Conservation (phyloP, 176 grass and related monocot species). For the Eremochloa ophiuroides region DNA sequence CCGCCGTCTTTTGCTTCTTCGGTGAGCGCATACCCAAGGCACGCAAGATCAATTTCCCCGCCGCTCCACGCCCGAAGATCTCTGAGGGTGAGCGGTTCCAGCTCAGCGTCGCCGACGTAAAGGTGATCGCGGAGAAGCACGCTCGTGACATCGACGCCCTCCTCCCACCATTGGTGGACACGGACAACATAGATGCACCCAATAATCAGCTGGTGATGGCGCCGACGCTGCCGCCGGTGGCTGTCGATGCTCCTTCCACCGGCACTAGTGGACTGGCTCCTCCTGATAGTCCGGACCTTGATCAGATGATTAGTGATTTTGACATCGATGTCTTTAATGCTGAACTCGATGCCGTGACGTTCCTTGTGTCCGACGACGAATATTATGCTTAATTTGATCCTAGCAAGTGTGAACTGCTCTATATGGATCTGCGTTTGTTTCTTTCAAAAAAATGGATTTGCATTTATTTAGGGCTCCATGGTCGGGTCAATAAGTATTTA, state of each 20-base stretch:
- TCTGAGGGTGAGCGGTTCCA: background rate
- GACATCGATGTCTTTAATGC: background rate
- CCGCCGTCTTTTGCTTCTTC: constrained; percentile 31
- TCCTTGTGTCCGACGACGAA: background rate
- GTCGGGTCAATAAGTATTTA: background rate
- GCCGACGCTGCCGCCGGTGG: background rate
- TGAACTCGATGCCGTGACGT: background rate
- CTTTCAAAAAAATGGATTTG: background rate
- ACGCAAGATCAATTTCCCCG: constrained; percentile 28
- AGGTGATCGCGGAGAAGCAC: constrained; percentile 26
- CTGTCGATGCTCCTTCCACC: background rate
- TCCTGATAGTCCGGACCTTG: background rate
- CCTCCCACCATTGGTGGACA: background rate
- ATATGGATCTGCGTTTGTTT: background rate
- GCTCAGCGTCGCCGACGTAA: background rate
- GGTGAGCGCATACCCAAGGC: background rate
- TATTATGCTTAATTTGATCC: background rate
- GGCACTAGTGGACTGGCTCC: background rate
- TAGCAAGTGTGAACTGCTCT: background rate
- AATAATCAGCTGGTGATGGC: background rate
- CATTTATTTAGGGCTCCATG: background rate
- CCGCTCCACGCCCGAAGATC: constrained; percentile 4
- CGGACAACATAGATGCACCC: background rate
- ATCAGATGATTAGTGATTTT: background rate
- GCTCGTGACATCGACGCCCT: background rate